These are phyloP conservation scores for Saturnispora zaruensis DNA, from an alignment of 805 yeast genomes.

Conservation along the genomic window DNA sequence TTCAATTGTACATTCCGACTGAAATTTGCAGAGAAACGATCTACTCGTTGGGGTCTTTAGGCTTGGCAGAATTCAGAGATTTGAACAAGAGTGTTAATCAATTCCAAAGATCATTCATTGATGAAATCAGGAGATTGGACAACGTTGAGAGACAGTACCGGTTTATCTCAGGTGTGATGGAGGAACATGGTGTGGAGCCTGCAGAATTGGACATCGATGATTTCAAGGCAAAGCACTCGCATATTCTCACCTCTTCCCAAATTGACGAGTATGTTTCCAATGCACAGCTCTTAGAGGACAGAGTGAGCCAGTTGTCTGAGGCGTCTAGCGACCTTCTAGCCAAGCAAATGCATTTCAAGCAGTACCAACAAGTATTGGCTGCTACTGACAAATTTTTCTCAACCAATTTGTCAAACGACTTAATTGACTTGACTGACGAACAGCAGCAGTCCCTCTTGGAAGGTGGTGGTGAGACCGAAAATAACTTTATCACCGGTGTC, in stretches of 20 bases:
- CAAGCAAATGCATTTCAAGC: conserved; percentile 59
- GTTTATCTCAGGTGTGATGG: conserved; percentile 42
- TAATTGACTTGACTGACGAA: conserved; percentile 23
- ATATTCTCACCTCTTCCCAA: conserved; percentile 30
- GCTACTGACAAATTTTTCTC: conserved; percentile 43
- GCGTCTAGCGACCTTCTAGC: conserved; percentile 57
- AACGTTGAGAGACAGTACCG: conserved; percentile 83
- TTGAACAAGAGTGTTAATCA: conserved; percentile 73
- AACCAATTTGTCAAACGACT: conserved; percentile 17
- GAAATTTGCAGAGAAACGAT: conserved; percentile 84
- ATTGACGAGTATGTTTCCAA: conserved; percentile 64
- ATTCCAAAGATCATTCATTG: conserved; percentile 86
- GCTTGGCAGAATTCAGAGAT: conserved; percentile 83
- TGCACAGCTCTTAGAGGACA: conserved; percentile 60
- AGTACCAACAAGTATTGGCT: conserved; percentile 55
- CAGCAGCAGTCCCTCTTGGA: conserved; percentile 32
- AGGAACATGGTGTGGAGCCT: conserved; percentile 25
- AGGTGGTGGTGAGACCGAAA: conserved; percentile 31
- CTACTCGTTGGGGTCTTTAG: conserved; percentile 78
- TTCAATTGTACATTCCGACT: conserved; percentile 84
- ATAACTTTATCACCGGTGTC: conserved; percentile 69
- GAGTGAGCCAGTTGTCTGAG: conserved; percentile 62
- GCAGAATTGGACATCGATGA: conserved; percentile 21
- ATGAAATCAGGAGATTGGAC: conserved; percentile 77
- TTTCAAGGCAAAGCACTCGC: conserved; percentile 13